A percentile compares a stretch with the other conserved stretches of the same genome.
Conservation (phyloP, 345 rosid species). For the Kernera saxatilis region DNA sequence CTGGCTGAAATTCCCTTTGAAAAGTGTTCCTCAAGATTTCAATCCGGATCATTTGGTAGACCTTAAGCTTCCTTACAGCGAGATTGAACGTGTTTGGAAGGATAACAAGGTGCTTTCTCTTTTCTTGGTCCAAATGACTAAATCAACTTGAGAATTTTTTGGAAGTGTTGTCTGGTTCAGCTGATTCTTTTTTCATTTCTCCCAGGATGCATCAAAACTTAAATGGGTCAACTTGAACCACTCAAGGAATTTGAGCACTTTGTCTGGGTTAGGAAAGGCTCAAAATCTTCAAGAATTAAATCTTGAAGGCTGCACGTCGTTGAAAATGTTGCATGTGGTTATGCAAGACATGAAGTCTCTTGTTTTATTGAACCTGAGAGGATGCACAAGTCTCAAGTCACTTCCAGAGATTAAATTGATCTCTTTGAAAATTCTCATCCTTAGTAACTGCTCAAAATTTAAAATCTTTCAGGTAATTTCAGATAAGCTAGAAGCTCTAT, state of each 20-base stretch:
- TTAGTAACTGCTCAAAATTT: conserved; percentile 20
- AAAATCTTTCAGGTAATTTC: conserved; percentile 4
- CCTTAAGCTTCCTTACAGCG: conserved; percentile 16
- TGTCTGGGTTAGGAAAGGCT: conserved; percentile 21
- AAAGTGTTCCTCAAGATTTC: conserved; percentile 22
- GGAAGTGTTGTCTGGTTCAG: neutral
- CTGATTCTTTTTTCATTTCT: neutral
- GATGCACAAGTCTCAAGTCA: conserved; percentile 6
- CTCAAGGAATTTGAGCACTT: conserved; percentile 14
- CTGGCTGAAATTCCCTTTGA: conserved; percentile 22
- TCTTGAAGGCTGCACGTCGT: conserved; percentile 19
- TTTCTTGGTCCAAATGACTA: neutral
- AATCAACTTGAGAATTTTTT: neutral
- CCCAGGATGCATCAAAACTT: conserved; percentile 18
- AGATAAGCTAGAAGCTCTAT: neutral
- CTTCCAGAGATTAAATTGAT: neutral
- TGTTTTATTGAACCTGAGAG: neutral
- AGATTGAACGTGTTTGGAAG: conserved; percentile 26
- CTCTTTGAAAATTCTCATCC: conserved; percentile 4
- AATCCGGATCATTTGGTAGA: conserved; percentile 4
- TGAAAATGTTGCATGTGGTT: neutral
- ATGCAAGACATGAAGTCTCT: conserved; percentile 12
- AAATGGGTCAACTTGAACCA: conserved; percentile 8
- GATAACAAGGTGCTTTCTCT: conserved; percentile 15
- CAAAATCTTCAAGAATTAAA: conserved; percentile 8